These are phyloP conservation scores for Cyphellophora attinorum DNA, from an alignment of 2,329 filamentous ascomycete genomes.

Conservation along the genomic window DNA sequence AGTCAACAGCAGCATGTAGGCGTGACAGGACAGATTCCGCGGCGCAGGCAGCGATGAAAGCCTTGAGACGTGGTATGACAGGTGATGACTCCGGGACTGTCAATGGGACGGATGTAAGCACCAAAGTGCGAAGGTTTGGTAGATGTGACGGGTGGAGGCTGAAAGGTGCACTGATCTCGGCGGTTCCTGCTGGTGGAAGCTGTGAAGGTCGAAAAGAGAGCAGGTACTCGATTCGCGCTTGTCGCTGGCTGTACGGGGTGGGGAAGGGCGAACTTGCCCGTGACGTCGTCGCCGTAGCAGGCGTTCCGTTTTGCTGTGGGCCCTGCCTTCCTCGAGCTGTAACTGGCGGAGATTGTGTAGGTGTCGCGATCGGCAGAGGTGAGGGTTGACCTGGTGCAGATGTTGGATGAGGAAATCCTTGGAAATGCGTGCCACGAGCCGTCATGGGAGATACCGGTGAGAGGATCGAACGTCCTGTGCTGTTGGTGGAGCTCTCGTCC, in stretches of 20 bases:
- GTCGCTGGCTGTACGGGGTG: conserved; percentile 13
- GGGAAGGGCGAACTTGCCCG: too few relatives aligned
- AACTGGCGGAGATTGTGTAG: too few relatives aligned
- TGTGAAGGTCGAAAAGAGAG: conserved; percentile 27
- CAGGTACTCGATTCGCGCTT: conserved; percentile 27
- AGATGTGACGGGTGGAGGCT: conserved; percentile 48
- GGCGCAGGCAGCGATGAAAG: conserved; percentile 48
- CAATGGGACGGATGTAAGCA: conserved; percentile 47
- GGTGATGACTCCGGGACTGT: conserved; percentile 30
- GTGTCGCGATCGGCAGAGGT: too few relatives aligned
- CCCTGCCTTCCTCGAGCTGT: too few relatives aligned
- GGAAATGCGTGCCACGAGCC: background rate
- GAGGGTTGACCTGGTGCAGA: too few relatives aligned
- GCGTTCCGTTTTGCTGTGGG: too few relatives aligned
- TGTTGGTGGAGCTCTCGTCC: conserved; percentile 7
- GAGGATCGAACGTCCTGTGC: conserved; percentile 10
- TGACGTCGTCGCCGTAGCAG: too few relatives aligned
- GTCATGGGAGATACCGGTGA: conserved; percentile 13
- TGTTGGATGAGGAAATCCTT: too few relatives aligned
- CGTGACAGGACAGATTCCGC: conserved; percentile 44
- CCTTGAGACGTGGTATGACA: conserved; percentile 35
- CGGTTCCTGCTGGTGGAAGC: too few relatives aligned
- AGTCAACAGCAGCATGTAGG: conserved; percentile 45
- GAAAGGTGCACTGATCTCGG: too few relatives aligned
- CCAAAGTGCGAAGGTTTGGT: conserved; percentile 43